Percentiles rank a stretch among this genome's conserved stretches.
Conservation (phyloP, 495 filamentous ascomycete species). For the Chaetomidium leptoderma region DNA sequence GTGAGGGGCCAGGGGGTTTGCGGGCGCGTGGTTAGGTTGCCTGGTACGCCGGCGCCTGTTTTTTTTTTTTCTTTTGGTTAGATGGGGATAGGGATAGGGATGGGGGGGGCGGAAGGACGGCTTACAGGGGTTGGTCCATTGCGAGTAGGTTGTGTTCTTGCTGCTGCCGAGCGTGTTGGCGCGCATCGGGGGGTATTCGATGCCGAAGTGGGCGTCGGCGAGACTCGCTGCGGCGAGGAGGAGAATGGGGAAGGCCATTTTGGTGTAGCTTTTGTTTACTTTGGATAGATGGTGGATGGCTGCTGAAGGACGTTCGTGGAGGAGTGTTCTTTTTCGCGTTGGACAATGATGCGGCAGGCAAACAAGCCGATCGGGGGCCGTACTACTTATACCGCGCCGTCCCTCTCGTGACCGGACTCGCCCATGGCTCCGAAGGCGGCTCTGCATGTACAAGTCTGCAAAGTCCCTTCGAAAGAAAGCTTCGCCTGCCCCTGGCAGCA, state of each 20-base stretch:
- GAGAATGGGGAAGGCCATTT: slow-evolving; percentile 35
- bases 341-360: neutral
- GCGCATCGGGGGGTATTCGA: slow-evolving; percentile 57
- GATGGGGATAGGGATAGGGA: slow-evolving; percentile 6
- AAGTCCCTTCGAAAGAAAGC: neutral
- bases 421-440: neutral
- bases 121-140: slow-evolving; percentile 59
- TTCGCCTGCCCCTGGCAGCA: neutral
- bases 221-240: slow-evolving; percentile 34
- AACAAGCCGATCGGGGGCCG: too few species aligned
- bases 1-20: slow-evolving; percentile 58
- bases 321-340: too few species aligned
- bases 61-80: slow-evolving; percentile 10
- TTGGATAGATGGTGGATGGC: too few species aligned
- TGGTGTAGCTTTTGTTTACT: slow-evolving; percentile 18
- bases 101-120: neutral
- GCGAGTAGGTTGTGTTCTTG: slow-evolving; percentile 35
- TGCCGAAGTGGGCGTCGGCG: slow-evolving; percentile 53
- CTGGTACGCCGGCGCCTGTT: slow-evolving; percentile 53
- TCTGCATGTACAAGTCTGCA: neutral
- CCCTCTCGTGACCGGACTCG: too few species aligned
- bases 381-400: neutral
- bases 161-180: slow-evolving; percentile 42
- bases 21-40: slow-evolving; percentile 42
- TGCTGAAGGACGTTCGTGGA: too few species aligned